A percentile compares a stretch with the other conserved stretches of the same genome.
Conservation (phyloP, 2,329 filamentous ascomycete species). For the Fusarium sacchari region DNA sequence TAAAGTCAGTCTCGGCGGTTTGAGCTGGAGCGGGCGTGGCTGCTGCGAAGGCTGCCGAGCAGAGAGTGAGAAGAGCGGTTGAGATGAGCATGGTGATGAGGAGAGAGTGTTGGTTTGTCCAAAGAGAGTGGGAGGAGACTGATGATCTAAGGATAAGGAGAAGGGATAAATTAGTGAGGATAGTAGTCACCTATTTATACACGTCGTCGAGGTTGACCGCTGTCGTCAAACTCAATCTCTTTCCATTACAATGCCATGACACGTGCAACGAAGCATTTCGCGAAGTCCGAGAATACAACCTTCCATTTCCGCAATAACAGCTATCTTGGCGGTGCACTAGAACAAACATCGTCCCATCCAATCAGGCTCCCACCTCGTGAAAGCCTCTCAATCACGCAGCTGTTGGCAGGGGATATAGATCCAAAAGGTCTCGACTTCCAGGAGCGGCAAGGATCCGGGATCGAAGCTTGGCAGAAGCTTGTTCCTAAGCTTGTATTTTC, state of each 20-base stretch:
- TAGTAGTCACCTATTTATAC: background rate
- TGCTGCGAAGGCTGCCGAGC: background rate
- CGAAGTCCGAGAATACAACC: background rate
- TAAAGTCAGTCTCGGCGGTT: background rate
- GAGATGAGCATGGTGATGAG: background rate
- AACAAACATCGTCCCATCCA: too few relatives aligned
- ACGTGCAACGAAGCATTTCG: background rate
- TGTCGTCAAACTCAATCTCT: too few relatives aligned
- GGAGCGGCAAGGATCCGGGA: background rate
- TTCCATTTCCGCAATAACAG: background rate
- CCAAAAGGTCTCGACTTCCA: background rate
- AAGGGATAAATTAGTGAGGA: background rate
- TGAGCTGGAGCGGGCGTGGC: background rate
- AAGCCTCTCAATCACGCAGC: too few relatives aligned
- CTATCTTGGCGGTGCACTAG: background rate
- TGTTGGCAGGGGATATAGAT: background rate
- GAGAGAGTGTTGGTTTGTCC: fast-evolving
- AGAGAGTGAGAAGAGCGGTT: background rate
- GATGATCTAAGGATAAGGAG: background rate
- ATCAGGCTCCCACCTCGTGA: background rate
- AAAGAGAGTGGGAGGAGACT: background rate
- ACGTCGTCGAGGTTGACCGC: background rate
- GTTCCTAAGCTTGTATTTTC: background rate
- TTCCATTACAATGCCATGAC: background rate
- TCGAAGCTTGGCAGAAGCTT: background rate